These are phyloP conservation scores for Lachnellula suecica DNA, from an alignment of 2,329 filamentous ascomycete genomes.

Conservation along the genomic window DNA sequence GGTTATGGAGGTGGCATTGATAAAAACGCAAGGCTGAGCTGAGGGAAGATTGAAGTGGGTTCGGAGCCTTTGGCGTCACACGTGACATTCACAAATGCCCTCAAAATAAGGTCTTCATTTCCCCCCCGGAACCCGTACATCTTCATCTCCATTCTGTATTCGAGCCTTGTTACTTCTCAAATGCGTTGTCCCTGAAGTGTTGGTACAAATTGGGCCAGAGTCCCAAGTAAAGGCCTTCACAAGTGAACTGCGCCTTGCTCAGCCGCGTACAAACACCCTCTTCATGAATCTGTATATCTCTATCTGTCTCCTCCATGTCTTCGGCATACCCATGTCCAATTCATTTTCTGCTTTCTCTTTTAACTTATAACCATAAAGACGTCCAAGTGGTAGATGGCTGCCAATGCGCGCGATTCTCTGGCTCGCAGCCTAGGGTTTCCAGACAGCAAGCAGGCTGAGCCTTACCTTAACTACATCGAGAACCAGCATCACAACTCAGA, in stretches of 20 bases:
- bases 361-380: background rate
- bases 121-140: too few relatives aligned
- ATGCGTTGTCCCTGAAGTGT: too few relatives aligned
- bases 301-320: too few relatives aligned
- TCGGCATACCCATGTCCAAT: too few relatives aligned
- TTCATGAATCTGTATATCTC: background rate
- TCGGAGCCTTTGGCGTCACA: too few relatives aligned
- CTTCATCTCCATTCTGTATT: too few relatives aligned
- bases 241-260: background rate
- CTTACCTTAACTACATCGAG: constrained; percentile 5
- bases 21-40: background rate
- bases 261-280: background rate
- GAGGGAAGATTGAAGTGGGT: too few relatives aligned
- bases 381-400: background rate
- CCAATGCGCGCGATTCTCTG: background rate
- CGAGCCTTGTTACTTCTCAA: too few relatives aligned
- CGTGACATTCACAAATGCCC: too few relatives aligned
- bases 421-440: background rate
- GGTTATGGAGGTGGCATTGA: background rate
- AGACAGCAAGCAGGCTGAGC: background rate
- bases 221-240: background rate
- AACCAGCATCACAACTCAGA: background rate
- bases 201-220: too few relatives aligned
- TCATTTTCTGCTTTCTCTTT: background rate
- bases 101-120: too few relatives aligned